Conservation (phyloP, 2,329 filamentous ascomycete species). For the Acephala macrosclerotiorum region DNA sequence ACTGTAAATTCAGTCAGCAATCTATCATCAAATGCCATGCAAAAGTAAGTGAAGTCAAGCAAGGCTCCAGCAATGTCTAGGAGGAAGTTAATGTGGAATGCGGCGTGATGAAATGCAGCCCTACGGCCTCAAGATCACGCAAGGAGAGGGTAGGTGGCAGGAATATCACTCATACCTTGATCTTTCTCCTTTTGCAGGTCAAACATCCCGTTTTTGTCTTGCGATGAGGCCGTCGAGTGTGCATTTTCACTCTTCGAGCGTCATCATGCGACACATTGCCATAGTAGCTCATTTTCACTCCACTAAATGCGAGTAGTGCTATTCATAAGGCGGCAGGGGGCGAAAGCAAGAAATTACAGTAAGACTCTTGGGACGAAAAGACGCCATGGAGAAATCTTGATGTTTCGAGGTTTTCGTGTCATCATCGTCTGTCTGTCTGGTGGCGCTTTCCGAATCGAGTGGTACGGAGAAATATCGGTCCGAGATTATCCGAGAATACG, state of each 20-base stretch:
- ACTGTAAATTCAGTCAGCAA: slow-evolving; percentile 37
- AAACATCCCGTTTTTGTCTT: slow-evolving; percentile 28
- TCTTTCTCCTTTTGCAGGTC: slow-evolving; percentile 23
- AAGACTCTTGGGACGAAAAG: not conserved
- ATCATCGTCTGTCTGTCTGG: too few species aligned
- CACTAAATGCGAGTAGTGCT: not conserved
- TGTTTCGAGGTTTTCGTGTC: too few species aligned
- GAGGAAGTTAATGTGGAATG: not conserved
- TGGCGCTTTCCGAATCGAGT: too few species aligned
- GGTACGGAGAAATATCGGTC: not conserved
- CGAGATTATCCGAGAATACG: not conserved
- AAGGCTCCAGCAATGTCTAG: not conserved
- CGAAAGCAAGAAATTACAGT: too few species aligned
- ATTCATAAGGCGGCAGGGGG: not conserved
- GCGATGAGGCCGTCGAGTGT: slow-evolving; percentile 22
- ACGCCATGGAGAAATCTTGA: not conserved
- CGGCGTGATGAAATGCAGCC: not conserved
- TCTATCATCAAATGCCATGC: not conserved
- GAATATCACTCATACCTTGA: slow-evolving; percentile 11
- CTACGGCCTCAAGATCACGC: not conserved
- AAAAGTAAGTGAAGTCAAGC: not conserved
- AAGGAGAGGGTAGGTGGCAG: too few species aligned
- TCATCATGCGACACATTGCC: slow-evolving; percentile 11
- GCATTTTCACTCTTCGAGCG: slow-evolving; percentile 3
- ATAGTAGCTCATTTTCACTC: not conserved